Evolutionary conservation across 2,329 filamentous ascomycete species (phyloP).

Genomic region (Akanthomyces uredinophilus): DNA sequence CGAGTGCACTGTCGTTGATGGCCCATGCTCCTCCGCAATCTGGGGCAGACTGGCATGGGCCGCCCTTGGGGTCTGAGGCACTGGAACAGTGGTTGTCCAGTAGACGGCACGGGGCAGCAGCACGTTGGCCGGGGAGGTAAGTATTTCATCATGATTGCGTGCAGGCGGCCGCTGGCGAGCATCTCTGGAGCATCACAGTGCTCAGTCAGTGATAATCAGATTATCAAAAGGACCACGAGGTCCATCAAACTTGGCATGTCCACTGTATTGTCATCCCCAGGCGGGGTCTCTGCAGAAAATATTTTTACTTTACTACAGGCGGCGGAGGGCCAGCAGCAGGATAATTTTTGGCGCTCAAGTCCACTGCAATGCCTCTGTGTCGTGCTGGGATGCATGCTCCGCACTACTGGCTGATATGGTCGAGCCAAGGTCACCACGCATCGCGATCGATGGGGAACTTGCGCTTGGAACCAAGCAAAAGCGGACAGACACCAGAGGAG

Average conservation of each 20-base stretch:
- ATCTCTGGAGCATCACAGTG: neutral
- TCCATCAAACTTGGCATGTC: neutral
- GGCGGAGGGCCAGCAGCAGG: neutral
- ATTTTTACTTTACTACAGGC: neutral
- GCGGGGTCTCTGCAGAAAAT: neutral
- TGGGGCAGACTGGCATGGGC: too few species aligned
- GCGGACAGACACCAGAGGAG: neutral
- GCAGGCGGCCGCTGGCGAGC: neutral
- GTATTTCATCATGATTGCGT: slow-evolving; percentile 2
- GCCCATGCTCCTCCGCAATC: too few species aligned
- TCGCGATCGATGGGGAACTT: neutral
- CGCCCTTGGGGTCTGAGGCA: neutral
- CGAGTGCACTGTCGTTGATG: too few species aligned
- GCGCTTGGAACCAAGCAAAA: neutral
- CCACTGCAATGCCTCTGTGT: neutral
- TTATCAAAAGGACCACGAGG: neutral
- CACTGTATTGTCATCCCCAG: neutral
- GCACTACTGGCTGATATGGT: neutral
- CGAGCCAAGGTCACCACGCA: neutral
- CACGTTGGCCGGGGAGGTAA: neutral
- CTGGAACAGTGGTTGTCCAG: neutral
- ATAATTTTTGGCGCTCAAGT: neutral
- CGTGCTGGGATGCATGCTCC: neutral
- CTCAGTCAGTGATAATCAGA: neutral
- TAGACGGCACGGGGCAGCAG: neutral